Evolutionary conservation across 768 basidiomycete species (phyloP).

Genomic region (Dioszegia crocea): DNA sequence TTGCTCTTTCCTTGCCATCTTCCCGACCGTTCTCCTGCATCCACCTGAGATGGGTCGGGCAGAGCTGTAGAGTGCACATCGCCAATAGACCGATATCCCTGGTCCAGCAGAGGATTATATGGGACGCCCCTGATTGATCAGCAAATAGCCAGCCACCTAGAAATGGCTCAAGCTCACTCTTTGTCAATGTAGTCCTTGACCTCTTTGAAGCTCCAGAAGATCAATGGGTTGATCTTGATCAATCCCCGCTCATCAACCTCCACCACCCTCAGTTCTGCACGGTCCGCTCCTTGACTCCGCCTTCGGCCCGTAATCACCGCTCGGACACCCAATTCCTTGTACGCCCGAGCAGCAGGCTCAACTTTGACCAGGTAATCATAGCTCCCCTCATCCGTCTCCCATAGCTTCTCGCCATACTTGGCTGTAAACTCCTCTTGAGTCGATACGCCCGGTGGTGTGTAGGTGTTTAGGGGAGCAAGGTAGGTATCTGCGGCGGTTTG

Average conservation of each 20-base stretch:
- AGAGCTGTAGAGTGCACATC: conserved; percentile 92
- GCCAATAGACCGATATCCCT: conserved; percentile 92
- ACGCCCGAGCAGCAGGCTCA: conserved; percentile 86
- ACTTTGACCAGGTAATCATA: conserved; percentile 96
- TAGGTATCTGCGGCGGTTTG: conserved; percentile 75
- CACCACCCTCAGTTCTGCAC: conserved; percentile 73
- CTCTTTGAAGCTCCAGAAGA: conserved; percentile 74
- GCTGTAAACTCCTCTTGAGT: conserved; percentile 70
- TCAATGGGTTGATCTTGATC: conserved; percentile 90
- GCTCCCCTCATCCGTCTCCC: conserved; percentile 78
- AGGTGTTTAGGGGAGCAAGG: conserved; percentile 67
- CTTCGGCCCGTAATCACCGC: conserved; percentile 93
- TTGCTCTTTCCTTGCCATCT: conserved; percentile 84
- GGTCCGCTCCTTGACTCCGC: conserved; percentile 86
- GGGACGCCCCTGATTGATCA: conserved; percentile 60
- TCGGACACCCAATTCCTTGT: conserved; percentile 69
- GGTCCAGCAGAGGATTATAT: conserved; percentile 75
- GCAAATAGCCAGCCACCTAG: background rate
- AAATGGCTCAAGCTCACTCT: conserved; percentile 52
- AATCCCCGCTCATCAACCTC: conserved; percentile 87
- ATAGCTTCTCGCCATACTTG: conserved; percentile 72
- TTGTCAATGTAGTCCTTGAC: conserved; percentile 79
- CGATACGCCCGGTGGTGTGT: conserved; percentile 68
- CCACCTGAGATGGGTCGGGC: conserved; percentile 50
- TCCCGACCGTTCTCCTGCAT: conserved; percentile 74